Conservation (phyloP, 192 early-diverging fungal species). For the Umbelopsis vinacea region DNA sequence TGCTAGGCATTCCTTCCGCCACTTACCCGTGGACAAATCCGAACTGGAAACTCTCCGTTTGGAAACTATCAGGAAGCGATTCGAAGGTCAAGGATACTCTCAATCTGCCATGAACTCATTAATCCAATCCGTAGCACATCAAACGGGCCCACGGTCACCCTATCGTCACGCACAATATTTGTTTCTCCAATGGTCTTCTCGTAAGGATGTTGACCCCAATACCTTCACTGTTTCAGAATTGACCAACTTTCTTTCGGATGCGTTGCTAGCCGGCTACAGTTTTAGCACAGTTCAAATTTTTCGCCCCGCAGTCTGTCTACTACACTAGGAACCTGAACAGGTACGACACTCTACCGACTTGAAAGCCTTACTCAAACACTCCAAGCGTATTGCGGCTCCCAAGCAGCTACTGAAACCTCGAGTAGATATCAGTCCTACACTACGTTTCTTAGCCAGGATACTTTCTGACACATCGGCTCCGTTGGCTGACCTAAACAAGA, state of each 20-base stretch:
- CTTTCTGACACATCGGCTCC: not conserved
- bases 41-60: conserved; percentile 2
- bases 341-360: not conserved
- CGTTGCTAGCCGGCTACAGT: not conserved
- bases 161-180: not conserved
- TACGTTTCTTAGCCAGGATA: not conserved
- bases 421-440: too few relatives aligned
- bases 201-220: not conserved
- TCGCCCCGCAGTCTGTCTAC: not conserved
- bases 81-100: not conserved
- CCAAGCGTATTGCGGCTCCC: too few relatives aligned
- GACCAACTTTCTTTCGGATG: not conserved
- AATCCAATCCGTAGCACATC: not conserved
- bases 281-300: not conserved
- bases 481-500: not conserved
- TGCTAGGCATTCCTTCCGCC: not conserved
- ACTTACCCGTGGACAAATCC: not conserved
- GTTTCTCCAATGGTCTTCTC: not conserved
- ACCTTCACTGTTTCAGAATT: not conserved
- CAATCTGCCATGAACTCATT: not conserved
- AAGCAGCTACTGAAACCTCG: too few relatives aligned
- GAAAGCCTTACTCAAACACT: not conserved
- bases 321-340: not conserved
- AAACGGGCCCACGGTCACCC: not conserved
- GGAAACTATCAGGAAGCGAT: not conserved